Base-by-base conservation (phyloP, 768 basidiomycete genomes). In the Cystobasidium ongulense region DNA sequence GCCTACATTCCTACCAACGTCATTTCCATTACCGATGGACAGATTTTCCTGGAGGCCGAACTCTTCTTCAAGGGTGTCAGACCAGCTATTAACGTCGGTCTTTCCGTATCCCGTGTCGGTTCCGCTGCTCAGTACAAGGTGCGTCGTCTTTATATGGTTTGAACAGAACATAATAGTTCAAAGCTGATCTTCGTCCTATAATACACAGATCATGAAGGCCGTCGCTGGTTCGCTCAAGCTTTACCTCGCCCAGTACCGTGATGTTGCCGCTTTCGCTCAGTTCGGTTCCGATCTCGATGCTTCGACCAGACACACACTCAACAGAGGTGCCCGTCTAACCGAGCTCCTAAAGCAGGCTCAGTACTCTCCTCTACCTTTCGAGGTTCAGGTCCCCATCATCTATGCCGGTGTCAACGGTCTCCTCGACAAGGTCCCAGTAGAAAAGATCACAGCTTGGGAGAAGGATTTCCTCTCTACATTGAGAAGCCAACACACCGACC, bases 61-160 rank as follows among this genome's bases (percentile, higher is more conserved):
- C 89, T 98, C 81, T 99, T 99, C 93, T 97, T 99, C 93, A 94
- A 96, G 86, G 96, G 96, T 88, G 90, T 98, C 78, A 91, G 94
- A 82, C 95, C 96, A 68, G 96, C 96, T 78, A 98, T 98, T 84
- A 98, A 98, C 85, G 96, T 99, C 86, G 96, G 96, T 94, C 92
- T 98, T 76, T 99, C 96, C 74, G 96, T 99, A 78, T 99, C 96
- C 76, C 96, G 96, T 87, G 96, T 99, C 85, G 96, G 96, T 81
- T 98, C 95, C 57, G 95, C 96, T 80, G 96, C 96, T 80, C 96
- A 99, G 85, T 97, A 95, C 94, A 97, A 84, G 82, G 90, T 84
- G 1, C 50, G 50, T 36, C 39, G 17, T n/a, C n/a, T n/a, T 13
- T 59, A 21, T n/a, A 61, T 18, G 62, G 73, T 53, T 39, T 17